Conservation (phyloP, 129 eudicot genomes). For the Silybum marianum region DNA sequence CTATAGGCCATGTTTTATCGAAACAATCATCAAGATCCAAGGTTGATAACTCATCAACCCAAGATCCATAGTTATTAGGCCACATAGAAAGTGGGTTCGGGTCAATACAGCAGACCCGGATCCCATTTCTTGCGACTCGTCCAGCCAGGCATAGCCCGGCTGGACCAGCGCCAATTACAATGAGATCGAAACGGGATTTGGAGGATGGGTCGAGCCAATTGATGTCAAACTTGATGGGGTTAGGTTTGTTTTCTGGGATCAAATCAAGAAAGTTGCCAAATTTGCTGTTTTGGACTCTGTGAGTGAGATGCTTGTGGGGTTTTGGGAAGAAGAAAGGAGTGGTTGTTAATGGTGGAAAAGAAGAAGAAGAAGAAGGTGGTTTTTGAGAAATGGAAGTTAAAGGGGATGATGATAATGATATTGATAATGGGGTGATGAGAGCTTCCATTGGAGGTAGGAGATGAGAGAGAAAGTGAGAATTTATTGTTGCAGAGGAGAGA, state of each 20-base stretch:
- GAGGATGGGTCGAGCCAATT: constrained; percentile 49
- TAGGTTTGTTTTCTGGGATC: constrained; percentile 52
- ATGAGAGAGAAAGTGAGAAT: constrained; percentile 17
- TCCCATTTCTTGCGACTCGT: constrained; percentile 50
- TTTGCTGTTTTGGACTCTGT: constrained; percentile 41
- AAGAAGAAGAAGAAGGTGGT: constrained; percentile 1
- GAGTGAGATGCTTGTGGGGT: constrained; percentile 17
- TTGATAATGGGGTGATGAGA: constrained; percentile 41
- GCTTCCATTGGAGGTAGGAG: constrained; percentile 48
- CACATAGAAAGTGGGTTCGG: constrained; percentile 74
- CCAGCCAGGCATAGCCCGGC: constrained; percentile 81
- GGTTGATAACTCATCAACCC: constrained; percentile 77
- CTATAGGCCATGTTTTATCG: constrained; percentile 76
- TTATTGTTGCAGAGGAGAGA: constrained; percentile 14
- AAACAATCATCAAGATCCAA: constrained; percentile 67
- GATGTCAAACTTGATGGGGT: constrained; percentile 44
- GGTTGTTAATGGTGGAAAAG: constrained; percentile 27
- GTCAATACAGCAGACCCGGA: constrained; percentile 71
- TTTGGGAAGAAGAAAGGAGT: constrained; percentile 27
- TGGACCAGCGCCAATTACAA: constrained; percentile 77
- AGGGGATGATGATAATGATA: constrained; percentile 25
- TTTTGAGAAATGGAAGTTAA: constrained; percentile 17
- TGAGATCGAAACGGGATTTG: constrained; percentile 46
- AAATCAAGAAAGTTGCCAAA: constrained; percentile 67
- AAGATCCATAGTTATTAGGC: constrained; percentile 84